These are phyloP conservation scores for Encephalitozoon intestinalis DNA, from an alignment of 371 early-diverging fungal genomes.

Conservation along the genomic window DNA sequence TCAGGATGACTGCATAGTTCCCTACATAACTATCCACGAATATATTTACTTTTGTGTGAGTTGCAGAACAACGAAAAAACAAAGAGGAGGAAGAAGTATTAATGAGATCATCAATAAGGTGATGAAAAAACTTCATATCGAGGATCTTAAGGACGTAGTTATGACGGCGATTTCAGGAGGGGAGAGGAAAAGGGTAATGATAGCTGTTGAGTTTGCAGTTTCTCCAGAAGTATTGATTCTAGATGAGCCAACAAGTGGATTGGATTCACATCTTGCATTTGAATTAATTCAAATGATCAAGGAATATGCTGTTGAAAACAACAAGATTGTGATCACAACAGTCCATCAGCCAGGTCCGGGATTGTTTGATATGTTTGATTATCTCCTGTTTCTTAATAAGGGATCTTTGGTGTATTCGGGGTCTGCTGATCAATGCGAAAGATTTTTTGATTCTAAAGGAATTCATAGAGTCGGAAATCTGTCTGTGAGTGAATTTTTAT, in stretches of 20 bases:
- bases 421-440: constrained; percentile 59
- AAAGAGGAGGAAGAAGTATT: constrained; percentile 34
- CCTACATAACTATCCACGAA: not conserved
- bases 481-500: constrained; percentile 69
- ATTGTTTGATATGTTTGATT: constrained; percentile 62
- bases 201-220: constrained; percentile 25
- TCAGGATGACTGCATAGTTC: constrained; percentile 23
- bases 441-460: constrained; percentile 64
- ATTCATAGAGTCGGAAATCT: constrained; percentile 66
- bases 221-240: constrained; percentile 38
- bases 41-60: constrained; percentile 17
- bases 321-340: constrained; percentile 31
- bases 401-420: constrained; percentile 57
- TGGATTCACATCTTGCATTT: constrained; percentile 48
- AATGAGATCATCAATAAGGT: not conserved
- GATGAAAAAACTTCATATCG: constrained; percentile 14
- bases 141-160: not conserved
- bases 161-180: constrained; percentile 50
- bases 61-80: constrained; percentile 61
- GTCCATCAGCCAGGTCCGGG: constrained; percentile 56
- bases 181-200: constrained; percentile 51
- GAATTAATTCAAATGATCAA: constrained; percentile 12
- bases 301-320: constrained; percentile 18
- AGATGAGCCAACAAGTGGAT: constrained; percentile 54
- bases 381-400: constrained; percentile 62